phyloP scores from a whole-genome alignment of 2,329 filamentous ascomycete species.

The Chaetomium sp. region DNA sequence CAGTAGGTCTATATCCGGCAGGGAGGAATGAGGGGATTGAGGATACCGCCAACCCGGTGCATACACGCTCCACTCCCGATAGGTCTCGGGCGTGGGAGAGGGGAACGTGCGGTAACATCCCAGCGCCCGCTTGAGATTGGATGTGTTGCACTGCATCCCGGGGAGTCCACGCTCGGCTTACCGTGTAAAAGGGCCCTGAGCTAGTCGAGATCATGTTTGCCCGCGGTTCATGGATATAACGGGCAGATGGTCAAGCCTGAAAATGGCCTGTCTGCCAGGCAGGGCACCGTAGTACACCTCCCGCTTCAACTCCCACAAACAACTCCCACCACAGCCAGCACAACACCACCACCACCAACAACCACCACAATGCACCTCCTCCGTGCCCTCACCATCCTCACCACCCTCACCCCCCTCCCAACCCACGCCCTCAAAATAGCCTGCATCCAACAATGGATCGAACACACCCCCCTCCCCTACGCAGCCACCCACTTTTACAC shows the following conservation, averaged over 20 bases:
- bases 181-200: not conserved
- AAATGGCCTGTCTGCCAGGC: not conserved
- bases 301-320: not conserved
- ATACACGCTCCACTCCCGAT: not conserved
- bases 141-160: not conserved
- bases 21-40: not conserved
- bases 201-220: not conserved
- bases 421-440: slow-evolving; percentile 18
- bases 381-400: not conserved
- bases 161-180: not conserved
- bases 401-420: not conserved
- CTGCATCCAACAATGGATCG: slow-evolving; percentile 26
- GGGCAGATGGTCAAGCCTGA: not conserved
- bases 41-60: not conserved
- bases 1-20: not conserved
- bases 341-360: not conserved
- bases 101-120: not conserved
- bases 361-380: not conserved
- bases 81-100: not conserved
- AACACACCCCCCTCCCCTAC: slow-evolving; percentile 31
- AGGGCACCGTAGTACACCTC: too few species aligned
- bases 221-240: not conserved
- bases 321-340: not conserved
- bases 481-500: slow-evolving; percentile 30
- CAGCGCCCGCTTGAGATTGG: not conserved